phyloP scores from a whole-genome alignment of 2,329 filamentous ascomycete genomes.

The Didymosphaeria variabile region DNA sequence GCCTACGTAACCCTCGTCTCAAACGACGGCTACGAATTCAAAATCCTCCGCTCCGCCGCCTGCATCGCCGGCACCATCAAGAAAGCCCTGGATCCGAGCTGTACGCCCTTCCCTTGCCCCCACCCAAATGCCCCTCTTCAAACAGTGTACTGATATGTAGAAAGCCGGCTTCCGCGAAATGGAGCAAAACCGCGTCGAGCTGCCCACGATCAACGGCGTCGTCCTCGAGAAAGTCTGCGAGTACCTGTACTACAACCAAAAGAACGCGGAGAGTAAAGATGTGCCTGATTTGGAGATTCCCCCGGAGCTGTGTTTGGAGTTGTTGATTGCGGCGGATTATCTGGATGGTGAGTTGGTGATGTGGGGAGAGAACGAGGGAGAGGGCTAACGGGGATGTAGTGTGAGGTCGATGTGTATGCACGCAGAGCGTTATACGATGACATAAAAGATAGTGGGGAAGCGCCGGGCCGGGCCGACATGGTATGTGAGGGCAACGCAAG shows the following conservation, averaged over 20 bases:
- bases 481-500: too few relatives aligned
- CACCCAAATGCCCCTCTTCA: not conserved
- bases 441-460: too few relatives aligned
- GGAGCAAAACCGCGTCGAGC: conserved; percentile 69
- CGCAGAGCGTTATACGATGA: not conserved
- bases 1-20: conserved; percentile 83
- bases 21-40: conserved; percentile 78
- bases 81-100: conserved; percentile 76
- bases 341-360: conserved; percentile 55
- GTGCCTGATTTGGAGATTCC: conserved; percentile 84
- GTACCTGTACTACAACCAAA: conserved; percentile 85
- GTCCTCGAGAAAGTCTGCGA: conserved; percentile 83
- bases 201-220: conserved; percentile 77
- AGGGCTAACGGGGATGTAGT: not conserved
- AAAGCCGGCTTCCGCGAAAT: conserved; percentile 74
- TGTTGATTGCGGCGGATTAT: conserved; percentile 81
- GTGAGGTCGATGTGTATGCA: not conserved
- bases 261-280: conserved; percentile 73
- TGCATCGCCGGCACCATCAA: conserved; percentile 76
- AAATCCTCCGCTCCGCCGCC: conserved; percentile 75
- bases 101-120: conserved; percentile 52
- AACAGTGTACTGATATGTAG: conserved; percentile 1
- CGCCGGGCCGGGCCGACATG: too few relatives aligned
- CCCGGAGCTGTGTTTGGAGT: conserved; percentile 78
- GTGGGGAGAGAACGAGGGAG: not conserved